Evolutionary conservation across 768 basidiomycete species (phyloP).

Genomic region (Pleurotus platypus): DNA sequence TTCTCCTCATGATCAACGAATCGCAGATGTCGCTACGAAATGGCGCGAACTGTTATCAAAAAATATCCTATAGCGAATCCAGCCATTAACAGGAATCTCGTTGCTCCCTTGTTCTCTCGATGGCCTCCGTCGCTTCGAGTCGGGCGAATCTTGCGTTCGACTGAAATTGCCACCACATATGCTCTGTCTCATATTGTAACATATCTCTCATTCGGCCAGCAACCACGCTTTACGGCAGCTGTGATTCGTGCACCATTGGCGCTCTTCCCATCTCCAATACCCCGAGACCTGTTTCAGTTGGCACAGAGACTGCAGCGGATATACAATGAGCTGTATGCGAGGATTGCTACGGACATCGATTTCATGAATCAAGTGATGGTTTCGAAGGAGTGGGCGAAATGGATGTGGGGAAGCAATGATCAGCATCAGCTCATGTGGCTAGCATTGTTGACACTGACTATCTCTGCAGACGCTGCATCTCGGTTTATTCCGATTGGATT

Average conservation of each 20-base stretch:
- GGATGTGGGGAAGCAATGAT: conserved; percentile 72
- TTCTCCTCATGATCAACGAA: too few species aligned
- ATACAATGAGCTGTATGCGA: conserved; percentile 85
- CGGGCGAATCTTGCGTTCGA: conserved; percentile 54
- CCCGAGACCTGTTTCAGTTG: conserved; percentile 61
- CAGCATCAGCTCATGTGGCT: not conserved
- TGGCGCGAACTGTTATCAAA: too few species aligned
- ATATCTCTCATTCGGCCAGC: conserved; percentile 61
- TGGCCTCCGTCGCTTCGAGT: conserved; percentile 78
- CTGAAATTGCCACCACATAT: conserved; percentile 70
- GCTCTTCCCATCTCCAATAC: conserved; percentile 85
- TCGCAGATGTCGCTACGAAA: too few species aligned
- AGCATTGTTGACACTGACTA: not conserved
- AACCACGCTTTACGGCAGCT: conserved; percentile 38
- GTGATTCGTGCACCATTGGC: conserved; percentile 90
- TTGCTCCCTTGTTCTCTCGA: conserved; percentile 39
- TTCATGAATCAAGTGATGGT: conserved; percentile 89
- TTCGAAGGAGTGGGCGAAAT: conserved; percentile 70
- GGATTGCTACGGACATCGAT: conserved; percentile 70
- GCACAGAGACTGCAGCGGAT: conserved; percentile 66
- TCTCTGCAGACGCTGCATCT: conserved; percentile 71
- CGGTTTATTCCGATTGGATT: conserved; percentile 93
- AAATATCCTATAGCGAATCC: too few species aligned
- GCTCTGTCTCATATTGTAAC: conserved; percentile 82
- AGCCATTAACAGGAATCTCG: too few species aligned